Conservation (phyloP, 2,329 filamentous ascomycete genomes). For the Fusarium acutatum region DNA sequence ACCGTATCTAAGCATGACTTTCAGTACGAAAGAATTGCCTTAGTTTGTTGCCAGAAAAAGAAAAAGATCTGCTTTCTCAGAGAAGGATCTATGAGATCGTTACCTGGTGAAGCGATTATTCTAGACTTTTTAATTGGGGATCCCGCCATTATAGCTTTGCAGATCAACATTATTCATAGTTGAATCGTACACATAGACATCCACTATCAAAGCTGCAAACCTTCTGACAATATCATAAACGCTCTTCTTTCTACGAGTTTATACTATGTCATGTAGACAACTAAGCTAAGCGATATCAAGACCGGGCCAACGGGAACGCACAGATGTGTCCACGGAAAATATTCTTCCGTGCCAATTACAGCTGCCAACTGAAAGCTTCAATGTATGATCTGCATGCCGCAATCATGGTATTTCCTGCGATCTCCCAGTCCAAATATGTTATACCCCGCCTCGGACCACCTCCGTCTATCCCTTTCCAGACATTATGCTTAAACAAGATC, state of each 20-base stretch:
- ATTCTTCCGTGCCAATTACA: slow-evolving; percentile 2
- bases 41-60: rapidly evolving
- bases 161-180: rapidly evolving
- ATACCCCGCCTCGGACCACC: slow-evolving; percentile 8
- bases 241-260: rapidly evolving
- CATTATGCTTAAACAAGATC: neutral
- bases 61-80: rapidly evolving
- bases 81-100: rapidly evolving
- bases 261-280: neutral
- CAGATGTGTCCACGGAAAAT: neutral
- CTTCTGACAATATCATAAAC: rapidly evolving
- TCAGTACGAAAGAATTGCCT: neutral
- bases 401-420: neutral
- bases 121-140: rapidly evolving
- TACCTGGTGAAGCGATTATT: rapidly evolving
- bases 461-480: slow-evolving; percentile 3
- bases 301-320: neutral
- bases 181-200: rapidly evolving
- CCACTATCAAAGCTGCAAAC: rapidly evolving
- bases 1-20: rapidly evolving
- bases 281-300: neutral
- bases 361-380: neutral
- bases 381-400: neutral
- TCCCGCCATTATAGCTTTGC: rapidly evolving
- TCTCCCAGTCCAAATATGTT: neutral